Base-by-base conservation (phyloP, 2,329 filamentous ascomycete genomes). In the Fusarium sp. region DNA sequence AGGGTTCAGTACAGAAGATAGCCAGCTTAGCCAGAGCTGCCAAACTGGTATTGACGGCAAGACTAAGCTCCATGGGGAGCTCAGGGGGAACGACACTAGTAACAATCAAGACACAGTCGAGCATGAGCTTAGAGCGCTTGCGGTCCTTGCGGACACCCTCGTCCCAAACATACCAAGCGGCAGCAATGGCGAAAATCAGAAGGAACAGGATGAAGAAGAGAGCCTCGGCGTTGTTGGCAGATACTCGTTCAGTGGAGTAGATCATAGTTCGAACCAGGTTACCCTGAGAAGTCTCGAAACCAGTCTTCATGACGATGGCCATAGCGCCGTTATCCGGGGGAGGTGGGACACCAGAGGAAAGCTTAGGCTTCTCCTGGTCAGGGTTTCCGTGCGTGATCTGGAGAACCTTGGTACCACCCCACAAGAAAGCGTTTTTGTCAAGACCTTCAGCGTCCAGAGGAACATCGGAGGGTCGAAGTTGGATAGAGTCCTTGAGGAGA, bases 261-360 rank as follows among this genome's bases (percentile, higher is more conserved):
- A 99, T 99, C 96, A 99, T 99, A 75, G 96, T 99, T 70, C 96
- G 93, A 68, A 99, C 96, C 67, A 99, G 89, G 82, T 94, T 98
- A 72, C 96, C 96, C 83, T 99, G 97, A 63, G 95, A 98, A 16
- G 96, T 99, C 84, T 99, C 97, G 78, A 99, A 99, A 18, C 96
- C 96, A 60, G 96, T 99, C 88, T 98, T 98, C 79, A 95, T 92
- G 49, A 99, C 94, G 71, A 99, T 89, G 69, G 95, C 96, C 86
- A 98, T 89, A 39, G 95, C 96, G 59, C 96, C 96, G 77, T 96
- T 94, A 82, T 99, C 96, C 0, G 97, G 96, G 39, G 96, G 92
- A n/a, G 90, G 79, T 21, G 92, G 90, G 18, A 98, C 92, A 60
- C 94, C 94, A 51, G 93, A 95, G 7, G 88, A 86, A 33, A 94